Evolutionary conservation across 2,329 filamentous ascomycete genomes (phyloP).

Genomic region (Microsporum ferrugineum): DNA sequence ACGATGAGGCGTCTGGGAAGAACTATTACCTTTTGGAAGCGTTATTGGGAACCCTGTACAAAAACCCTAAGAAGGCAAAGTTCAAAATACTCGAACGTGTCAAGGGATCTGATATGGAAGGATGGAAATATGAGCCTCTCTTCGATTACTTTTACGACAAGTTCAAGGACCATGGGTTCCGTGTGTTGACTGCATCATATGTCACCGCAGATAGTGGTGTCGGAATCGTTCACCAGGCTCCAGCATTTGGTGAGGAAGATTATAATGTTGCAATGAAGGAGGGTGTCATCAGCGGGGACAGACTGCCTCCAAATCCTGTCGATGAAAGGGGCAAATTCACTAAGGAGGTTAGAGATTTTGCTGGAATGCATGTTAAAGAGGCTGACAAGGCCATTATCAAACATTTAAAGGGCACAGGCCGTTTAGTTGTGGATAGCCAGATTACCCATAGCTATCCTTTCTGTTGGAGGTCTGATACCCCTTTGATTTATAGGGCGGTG

Average conservation of each 20-base stretch:
- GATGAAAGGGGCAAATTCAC: slow-evolving; percentile 74
- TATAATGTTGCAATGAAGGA: slow-evolving; percentile 68
- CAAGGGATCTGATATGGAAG: slow-evolving; percentile 72
- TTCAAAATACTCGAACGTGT: slow-evolving; percentile 71
- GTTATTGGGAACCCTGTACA: slow-evolving; percentile 72
- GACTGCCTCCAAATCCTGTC: slow-evolving; percentile 81
- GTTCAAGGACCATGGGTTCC: slow-evolving; percentile 76
- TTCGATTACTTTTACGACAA: slow-evolving; percentile 85
- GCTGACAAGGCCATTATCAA: slow-evolving; percentile 93
- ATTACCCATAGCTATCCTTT: slow-evolving; percentile 86
- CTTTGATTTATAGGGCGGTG: slow-evolving; percentile 82
- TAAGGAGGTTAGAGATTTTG: slow-evolving; percentile 64
- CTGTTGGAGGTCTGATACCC: slow-evolving; percentile 91
- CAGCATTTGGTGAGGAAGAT: slow-evolving; percentile 92
- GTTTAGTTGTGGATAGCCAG: slow-evolving; percentile 73
- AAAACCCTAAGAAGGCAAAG: slow-evolving; percentile 91
- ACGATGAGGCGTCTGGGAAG: slow-evolving; percentile 69
- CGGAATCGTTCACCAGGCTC: slow-evolving; percentile 86
- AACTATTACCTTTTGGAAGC: slow-evolving; percentile 78
- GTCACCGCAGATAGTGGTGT: slow-evolving; percentile 85
- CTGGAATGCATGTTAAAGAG: slow-evolving; percentile 77
- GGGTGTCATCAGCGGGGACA: slow-evolving; percentile 65
- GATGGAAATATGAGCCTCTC: slow-evolving; percentile 78
- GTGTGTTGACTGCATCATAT: slow-evolving; percentile 70
- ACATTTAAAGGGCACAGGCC: slow-evolving; percentile 63